Base-by-base conservation (phyloP, 2,329 filamentous ascomycete genomes). In the Fusarium sororula region DNA sequence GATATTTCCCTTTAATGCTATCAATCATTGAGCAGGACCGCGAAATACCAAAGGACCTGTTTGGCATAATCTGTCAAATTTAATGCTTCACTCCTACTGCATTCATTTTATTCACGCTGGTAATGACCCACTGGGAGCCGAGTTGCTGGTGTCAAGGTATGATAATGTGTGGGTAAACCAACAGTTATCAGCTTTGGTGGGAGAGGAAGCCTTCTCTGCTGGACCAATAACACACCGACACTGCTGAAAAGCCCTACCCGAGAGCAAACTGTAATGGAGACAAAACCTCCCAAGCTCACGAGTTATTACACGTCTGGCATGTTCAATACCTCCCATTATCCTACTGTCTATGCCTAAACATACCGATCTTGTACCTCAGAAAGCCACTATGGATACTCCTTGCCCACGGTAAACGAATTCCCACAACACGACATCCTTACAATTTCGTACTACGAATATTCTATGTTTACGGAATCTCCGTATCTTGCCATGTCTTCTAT, bases 1-100 rank as follows among this genome's bases (percentile, higher is more conserved):
- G 15, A 24, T 44, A 12, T 44, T 44, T 17, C n/a, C n/a, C 1
- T 17, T 7, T 11, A 1, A 24, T 17, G 24, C 41, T 44, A 41
- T 14, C 15, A 7, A 12, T 24, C 4, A 24, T 17, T 44, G 9
- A 24, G 15, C 15, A 11, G 6, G 14, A 24, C 13, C 0, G 17
- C 7, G 12, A 12, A 6, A 13, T 12, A 24, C 24, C 5, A 26
- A 45, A 3, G 1, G 5, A 18, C 4, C 24, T 26, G 7, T 9
- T 8, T 5, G 3, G 24, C 13, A 26, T 24, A 13, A 18, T 13
- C 11, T 18, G 17, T 24, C 7, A 12, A 12, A 4, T 5, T 24
- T 1, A 13, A 11, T n/a, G 9, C 9, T 41, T n/a, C 14, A n/a
- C 39, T 17, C 9, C n/a, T 17, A 17, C 41, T 24, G 1, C 15